Conservation (phyloP, 2,329 filamentous ascomycete species). For the Ophioceras dolichostomum region DNA sequence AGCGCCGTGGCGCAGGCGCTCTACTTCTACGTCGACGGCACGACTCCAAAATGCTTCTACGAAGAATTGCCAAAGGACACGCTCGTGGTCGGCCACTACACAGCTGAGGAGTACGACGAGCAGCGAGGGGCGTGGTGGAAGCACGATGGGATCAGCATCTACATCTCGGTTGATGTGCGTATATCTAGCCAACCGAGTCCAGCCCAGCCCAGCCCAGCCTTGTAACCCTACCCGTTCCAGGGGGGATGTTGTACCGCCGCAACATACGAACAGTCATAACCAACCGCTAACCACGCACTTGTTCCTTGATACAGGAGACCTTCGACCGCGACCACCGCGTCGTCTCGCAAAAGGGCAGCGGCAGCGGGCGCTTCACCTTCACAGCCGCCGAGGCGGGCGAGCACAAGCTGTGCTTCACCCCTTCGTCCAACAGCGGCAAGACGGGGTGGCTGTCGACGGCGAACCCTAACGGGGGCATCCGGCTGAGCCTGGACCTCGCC, state of each 20-base stretch:
- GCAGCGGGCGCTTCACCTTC: slow-evolving; percentile 85
- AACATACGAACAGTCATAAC: too few species aligned
- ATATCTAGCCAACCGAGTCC: not conserved
- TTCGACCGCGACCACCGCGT: slow-evolving; percentile 98
- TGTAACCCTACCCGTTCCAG: not conserved
- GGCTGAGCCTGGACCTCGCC: slow-evolving; percentile 76
- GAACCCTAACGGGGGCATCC: slow-evolving; percentile 58
- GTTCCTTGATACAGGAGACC: slow-evolving; percentile 50
- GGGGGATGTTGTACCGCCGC: too few species aligned
- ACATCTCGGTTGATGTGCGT: slow-evolving; percentile 71
- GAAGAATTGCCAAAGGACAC: slow-evolving; percentile 98
- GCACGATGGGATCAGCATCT: slow-evolving; percentile 68
- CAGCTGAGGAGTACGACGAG: slow-evolving; percentile 72
- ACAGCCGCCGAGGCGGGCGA: slow-evolving; percentile 88
- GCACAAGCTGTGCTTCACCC: slow-evolving; percentile 90
- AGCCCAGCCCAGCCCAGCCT: not conserved
- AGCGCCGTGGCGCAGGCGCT: slow-evolving; percentile 61
- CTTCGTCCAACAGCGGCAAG: slow-evolving; percentile 58
- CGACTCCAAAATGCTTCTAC: slow-evolving; percentile 86
- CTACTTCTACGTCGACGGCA: slow-evolving; percentile 91
- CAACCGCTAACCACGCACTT: slow-evolving; percentile 2
- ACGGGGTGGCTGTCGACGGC: slow-evolving; percentile 60
- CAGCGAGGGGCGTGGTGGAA: slow-evolving; percentile 54
- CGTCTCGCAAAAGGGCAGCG: slow-evolving; percentile 68
- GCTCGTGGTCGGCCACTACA: slow-evolving; percentile 86